These are phyloP conservation scores for Flaveria linearis DNA, from an alignment of 129 eudicot species.

Conservation along the genomic window DNA sequence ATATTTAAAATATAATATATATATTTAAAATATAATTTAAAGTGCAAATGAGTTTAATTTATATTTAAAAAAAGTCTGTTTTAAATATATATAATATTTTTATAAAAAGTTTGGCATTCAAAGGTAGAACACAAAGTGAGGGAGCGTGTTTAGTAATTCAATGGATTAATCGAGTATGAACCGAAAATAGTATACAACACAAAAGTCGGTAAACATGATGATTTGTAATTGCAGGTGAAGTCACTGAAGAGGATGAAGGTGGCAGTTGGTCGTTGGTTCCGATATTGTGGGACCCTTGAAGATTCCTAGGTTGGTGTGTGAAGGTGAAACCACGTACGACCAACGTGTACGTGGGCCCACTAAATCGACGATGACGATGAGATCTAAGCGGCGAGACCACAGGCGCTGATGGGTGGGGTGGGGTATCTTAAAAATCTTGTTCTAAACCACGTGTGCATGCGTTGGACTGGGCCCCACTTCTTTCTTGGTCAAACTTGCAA, in stretches of 20 bases:
- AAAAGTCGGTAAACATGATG: neutral
- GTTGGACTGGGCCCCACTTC: neutral
- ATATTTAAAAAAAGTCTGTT: too few species aligned
- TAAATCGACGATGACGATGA: constrained; percentile 40
- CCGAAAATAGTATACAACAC: neutral
- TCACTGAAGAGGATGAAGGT: constrained; percentile 13
- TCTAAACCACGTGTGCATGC: constrained; percentile 38
- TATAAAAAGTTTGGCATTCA: too few species aligned
- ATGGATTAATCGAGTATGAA: neutral
- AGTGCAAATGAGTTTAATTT: too few species aligned
- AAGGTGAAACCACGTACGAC: constrained; percentile 23
- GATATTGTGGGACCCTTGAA: constrained; percentile 27
- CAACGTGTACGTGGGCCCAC: constrained; percentile 36
- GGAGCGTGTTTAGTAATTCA: neutral
- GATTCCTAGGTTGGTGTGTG: constrained; percentile 33
- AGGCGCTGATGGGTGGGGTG: constrained; percentile 36
- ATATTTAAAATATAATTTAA: too few species aligned
- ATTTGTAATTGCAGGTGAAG: neutral
- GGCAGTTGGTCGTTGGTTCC: constrained; percentile 37
- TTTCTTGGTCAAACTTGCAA: constrained; percentile 14
- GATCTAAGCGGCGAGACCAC: constrained; percentile 44
- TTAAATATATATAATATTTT: too few species aligned
- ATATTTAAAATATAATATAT: too few species aligned
- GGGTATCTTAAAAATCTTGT: neutral
- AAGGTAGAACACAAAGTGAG: too few species aligned